These are phyloP conservation scores for Botryotinia calthae DNA, from an alignment of 2,329 filamentous ascomycete species.

Conservation along the genomic window DNA sequence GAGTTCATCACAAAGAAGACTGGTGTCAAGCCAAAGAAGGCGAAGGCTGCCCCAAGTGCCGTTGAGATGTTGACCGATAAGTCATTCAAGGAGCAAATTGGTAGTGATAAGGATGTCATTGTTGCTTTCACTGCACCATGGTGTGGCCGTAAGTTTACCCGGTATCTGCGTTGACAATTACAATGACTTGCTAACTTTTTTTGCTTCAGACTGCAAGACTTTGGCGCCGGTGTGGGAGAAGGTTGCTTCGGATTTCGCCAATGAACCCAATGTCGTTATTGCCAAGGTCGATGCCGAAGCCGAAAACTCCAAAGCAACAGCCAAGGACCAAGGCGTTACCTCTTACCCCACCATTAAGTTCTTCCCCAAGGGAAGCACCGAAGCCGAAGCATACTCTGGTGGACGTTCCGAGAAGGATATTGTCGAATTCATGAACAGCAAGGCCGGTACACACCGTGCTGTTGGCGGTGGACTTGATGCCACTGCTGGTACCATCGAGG, in stretches of 20 bases:
- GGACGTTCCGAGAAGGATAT: slow-evolving; percentile 75
- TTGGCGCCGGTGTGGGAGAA: slow-evolving; percentile 90
- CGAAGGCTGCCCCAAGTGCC: slow-evolving; percentile 68
- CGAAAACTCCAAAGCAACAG: slow-evolving; percentile 75
- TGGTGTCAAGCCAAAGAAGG: slow-evolving; percentile 73
- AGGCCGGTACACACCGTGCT: slow-evolving; percentile 82
- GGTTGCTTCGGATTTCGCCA: slow-evolving; percentile 75
- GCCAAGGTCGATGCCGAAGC: slow-evolving; percentile 96
- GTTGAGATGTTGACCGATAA: slow-evolving; percentile 78
- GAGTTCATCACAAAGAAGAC: slow-evolving; percentile 85
- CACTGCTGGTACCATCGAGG: slow-evolving; percentile 77
- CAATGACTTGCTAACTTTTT: slow-evolving; percentile 18
- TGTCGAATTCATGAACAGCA: slow-evolving; percentile 79
- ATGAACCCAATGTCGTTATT: slow-evolving; percentile 76
- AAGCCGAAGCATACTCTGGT: slow-evolving; percentile 68
- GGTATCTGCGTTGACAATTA: background rate
- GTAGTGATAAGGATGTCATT: slow-evolving; percentile 82
- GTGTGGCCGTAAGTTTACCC: slow-evolving; percentile 77
- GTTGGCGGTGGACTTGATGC: slow-evolving; percentile 76
- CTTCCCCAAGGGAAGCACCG: slow-evolving; percentile 82
- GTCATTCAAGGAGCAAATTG: slow-evolving; percentile 74
- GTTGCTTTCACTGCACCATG: slow-evolving; percentile 98
- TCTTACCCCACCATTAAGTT: slow-evolving; percentile 98
- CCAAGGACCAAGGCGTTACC: slow-evolving; percentile 71
- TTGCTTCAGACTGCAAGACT: slow-evolving; percentile 81